A percentile compares a stretch with the other conserved stretches of the same genome.
phyloP scores from a whole-genome alignment of 2,329 filamentous ascomycete species.

The Phaeosphaeriaceae sp. region DNA sequence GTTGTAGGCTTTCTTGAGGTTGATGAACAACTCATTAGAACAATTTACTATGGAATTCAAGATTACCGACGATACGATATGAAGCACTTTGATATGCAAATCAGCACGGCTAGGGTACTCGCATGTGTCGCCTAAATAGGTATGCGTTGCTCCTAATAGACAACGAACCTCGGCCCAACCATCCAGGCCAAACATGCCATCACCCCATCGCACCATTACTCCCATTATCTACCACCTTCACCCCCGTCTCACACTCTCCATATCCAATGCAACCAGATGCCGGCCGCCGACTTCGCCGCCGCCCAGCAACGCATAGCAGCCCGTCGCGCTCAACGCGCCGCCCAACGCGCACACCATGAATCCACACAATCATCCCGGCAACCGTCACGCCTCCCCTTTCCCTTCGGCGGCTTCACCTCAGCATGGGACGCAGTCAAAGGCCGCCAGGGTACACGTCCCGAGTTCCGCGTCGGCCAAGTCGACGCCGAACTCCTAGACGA shows the following conservation, averaged over 20 bases:
- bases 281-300: conserved; percentile 76
- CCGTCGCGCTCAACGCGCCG: conserved; percentile 78
- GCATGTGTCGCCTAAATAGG: conserved; percentile 10
- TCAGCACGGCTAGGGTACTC: background rate
- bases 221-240: conserved; percentile 1
- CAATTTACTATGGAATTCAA: no score
- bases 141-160: no score
- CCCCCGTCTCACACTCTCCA: background rate
- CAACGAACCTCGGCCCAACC: conserved; percentile 37
- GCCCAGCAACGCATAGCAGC: conserved; percentile 86
- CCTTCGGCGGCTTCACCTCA: conserved; percentile 64
- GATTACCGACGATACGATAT: no score
- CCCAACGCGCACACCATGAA: conserved; percentile 58
- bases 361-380: conserved; percentile 51
- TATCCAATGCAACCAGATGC: conserved; percentile 37
- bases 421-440: conserved; percentile 76
- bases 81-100: no score
- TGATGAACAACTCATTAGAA: no score
- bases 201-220: conserved; percentile 29
- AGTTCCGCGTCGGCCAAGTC: conserved; percentile 93
- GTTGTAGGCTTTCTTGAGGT: no score
- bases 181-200: background rate
- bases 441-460: conserved; percentile 79
- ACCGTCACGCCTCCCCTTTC: conserved; percentile 54
- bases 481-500: conserved; percentile 95